A percentile compares a stretch with the other conserved stretches of the same genome.
phyloP scores from a whole-genome alignment of 2,329 filamentous ascomycete genomes.

The Aureobasidium sp. region DNA sequence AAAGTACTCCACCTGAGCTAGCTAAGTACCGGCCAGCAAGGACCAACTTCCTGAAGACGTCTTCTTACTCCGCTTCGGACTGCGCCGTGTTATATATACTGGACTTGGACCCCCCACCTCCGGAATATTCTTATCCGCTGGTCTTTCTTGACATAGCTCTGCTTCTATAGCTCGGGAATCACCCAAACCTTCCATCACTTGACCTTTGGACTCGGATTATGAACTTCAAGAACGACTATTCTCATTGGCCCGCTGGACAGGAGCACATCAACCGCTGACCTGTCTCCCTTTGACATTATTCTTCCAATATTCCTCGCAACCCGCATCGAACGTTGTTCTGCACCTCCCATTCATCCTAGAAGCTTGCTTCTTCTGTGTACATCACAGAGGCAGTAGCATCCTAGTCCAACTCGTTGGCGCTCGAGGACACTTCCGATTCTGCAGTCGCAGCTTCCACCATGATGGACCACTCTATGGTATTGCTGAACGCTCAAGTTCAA shows the following conservation, averaged over 20 bases:
- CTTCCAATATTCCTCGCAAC: background rate
- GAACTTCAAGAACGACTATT: slow-evolving; percentile 12
- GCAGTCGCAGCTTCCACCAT: background rate
- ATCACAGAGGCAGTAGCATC: background rate
- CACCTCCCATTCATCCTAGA: background rate
- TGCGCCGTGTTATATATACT: background rate
- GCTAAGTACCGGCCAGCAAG: background rate
- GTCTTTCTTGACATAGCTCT: background rate
- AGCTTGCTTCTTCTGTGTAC: background rate
- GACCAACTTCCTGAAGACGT: background rate
- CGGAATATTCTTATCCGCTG: background rate
- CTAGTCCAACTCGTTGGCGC: background rate
- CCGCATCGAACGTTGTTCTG: background rate
- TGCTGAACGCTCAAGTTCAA: slow-evolving; percentile 41
- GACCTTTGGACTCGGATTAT: slow-evolving; percentile 3
- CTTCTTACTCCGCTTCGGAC: background rate
- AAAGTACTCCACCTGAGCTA: background rate
- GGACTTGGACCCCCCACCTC: background rate
- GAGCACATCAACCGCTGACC: slow-evolving; percentile 35
- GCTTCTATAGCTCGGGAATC: background rate
- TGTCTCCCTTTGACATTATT: background rate
- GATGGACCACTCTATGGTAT: slow-evolving; percentile 37
- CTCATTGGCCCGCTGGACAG: slow-evolving; percentile 37
- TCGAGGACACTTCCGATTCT: background rate
- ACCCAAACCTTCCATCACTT: background rate